A percentile compares a stretch with the other conserved stretches of the same genome.
Evolutionary conservation across 2,329 filamentous ascomycete species (phyloP).

Genomic region (Arachnopeziza araneosa): DNA sequence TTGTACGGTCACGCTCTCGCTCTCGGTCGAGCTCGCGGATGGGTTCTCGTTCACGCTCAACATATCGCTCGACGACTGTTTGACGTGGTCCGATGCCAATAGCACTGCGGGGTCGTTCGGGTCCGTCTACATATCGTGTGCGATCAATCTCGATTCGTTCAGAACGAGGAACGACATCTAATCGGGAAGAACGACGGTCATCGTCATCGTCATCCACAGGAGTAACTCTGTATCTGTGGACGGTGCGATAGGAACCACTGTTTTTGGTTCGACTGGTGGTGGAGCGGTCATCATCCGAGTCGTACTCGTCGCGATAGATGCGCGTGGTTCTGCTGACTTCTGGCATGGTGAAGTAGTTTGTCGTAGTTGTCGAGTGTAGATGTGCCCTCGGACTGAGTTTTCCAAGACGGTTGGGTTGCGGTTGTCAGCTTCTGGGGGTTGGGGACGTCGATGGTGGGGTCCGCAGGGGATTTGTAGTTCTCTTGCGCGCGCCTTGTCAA

Average conservation of each 20-base stretch:
- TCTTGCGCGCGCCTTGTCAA: neutral
- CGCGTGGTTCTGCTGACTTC: slow-evolving; percentile 17
- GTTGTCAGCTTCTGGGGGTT: neutral
- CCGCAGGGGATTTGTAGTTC: neutral
- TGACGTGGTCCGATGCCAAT: slow-evolving; percentile 22
- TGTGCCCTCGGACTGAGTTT: neutral
- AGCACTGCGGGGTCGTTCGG: slow-evolving; percentile 26
- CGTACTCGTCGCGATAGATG: slow-evolving; percentile 27
- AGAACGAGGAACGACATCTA: slow-evolving; percentile 21
- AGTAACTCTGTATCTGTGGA: slow-evolving; percentile 30
- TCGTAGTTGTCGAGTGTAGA: neutral
- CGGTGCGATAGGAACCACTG: slow-evolving; percentile 25
- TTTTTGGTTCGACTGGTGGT: slow-evolving; percentile 16
- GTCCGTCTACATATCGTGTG: slow-evolving; percentile 20
- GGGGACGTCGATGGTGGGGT: neutral
- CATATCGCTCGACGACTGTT: slow-evolving; percentile 18
- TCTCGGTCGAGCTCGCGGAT: slow-evolving; percentile 28
- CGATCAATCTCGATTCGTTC: slow-evolving; percentile 30
- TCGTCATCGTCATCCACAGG: slow-evolving; percentile 27
- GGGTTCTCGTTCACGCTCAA: slow-evolving; percentile 26
- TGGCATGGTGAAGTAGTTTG: neutral
- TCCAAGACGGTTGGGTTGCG: neutral
- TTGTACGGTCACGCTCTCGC: slow-evolving; percentile 24
- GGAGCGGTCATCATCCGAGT: slow-evolving; percentile 27
- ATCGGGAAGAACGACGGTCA: slow-evolving; percentile 22